Base-by-base conservation (phyloP, 2,329 filamentous ascomycete species). In the Verticillium dahliae region DNA sequence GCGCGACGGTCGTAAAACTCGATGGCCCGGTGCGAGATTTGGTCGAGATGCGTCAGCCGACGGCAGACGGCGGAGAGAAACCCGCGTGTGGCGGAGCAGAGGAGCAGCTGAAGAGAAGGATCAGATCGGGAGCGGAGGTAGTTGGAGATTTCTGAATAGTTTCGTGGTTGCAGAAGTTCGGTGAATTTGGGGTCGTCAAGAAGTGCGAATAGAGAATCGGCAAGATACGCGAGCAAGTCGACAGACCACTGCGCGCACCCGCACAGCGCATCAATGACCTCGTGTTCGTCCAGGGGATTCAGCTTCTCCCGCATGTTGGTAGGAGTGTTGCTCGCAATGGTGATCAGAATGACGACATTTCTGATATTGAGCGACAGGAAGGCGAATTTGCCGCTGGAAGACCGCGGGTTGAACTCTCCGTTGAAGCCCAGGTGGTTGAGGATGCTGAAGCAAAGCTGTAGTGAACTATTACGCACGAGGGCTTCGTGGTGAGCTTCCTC, bases 241-340 rank as follows among this genome's bases (percentile, higher is more conserved):
- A 92, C 80, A 0, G 85, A 85, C 93, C 93, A 97, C 69, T 85
- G 88, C 4, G 90, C 85, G 60, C 92, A 89, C 27, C 91, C 90
- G 5, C 88, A 83, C 11, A 96, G 78, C 55, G 88, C 85, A 50
- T 87, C 85, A 2, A 94, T 84, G 13, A 91, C 85, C 70, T 94
- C 91, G 58, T 83, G 82, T 69, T 91, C 89, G 66, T 90, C 86
- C 18, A 89, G 75, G 0, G 85, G 85, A 38, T 77, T 85, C 39
- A 81, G 75, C 65, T 81, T 83, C 55, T 84, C 82, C 66, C 85
- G 83, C 22, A 83, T 79, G 5, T 75, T 74, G 45, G 80, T 75
- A 22, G 85, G 78, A 18, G 80, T 77, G 67, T 85, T 85, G 72
- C 79, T 86, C 2, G 87, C 79, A 74, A 91, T 79, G 60, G 86